A percentile compares a stretch with the other conserved stretches of the same genome.
These are phyloP conservation scores for Suhomyces emberorum DNA, from an alignment of 805 yeast genomes.

Conservation along the genomic window DNA sequence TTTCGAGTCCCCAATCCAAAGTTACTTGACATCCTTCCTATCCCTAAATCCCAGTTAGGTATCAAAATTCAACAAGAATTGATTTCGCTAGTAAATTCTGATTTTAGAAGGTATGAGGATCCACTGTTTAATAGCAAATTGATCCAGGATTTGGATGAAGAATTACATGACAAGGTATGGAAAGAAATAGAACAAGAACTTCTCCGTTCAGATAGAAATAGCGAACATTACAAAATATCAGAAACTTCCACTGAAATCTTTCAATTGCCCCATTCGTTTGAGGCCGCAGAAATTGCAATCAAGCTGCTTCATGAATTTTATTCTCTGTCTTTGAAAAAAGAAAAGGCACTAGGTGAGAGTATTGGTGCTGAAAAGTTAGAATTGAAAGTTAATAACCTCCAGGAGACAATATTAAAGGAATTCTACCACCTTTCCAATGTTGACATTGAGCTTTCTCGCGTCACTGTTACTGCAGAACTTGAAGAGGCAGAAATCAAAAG, in stretches of 20 bases:
- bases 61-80: constrained; percentile 29
- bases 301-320: constrained; percentile 17
- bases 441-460: constrained; percentile 14
- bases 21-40: not conserved
- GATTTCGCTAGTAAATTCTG: constrained; percentile 38
- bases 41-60: constrained; percentile 10
- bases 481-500: constrained; percentile 18
- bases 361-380: constrained; percentile 7
- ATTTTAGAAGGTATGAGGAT: constrained; percentile 31
- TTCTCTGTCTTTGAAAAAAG: not conserved
- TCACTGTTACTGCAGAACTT: constrained; percentile 7
- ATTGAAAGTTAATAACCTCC: constrained; percentile 3
- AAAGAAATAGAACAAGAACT: constrained; percentile 16
- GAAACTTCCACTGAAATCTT: not conserved
- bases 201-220: not conserved
- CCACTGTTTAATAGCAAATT: constrained; percentile 13
- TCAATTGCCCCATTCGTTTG: constrained; percentile 14
- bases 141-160: constrained; percentile 33
- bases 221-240: not conserved
- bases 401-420: constrained; percentile 7
- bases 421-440: constrained; percentile 12
- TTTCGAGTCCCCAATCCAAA: constrained; percentile 41
- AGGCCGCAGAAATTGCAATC: constrained; percentile 15
- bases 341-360: constrained; percentile 1
- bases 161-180: constrained; percentile 15